Base-by-base conservation (phyloP, 1,284 basidiomycete species). In the Erythrobasidium hasegawianum region DNA sequence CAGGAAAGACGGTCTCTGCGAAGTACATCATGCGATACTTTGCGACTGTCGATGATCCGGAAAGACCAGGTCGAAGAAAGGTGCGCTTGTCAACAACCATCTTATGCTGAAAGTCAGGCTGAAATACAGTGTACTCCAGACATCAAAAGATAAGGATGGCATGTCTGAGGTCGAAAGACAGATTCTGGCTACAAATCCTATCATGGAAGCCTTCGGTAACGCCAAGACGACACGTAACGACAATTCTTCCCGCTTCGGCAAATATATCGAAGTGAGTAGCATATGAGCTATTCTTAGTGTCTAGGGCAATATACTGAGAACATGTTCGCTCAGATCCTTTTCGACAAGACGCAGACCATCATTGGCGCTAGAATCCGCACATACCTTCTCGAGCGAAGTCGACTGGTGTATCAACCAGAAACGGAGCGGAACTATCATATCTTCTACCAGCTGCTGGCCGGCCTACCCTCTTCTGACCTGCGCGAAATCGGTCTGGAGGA, bases 11-110 rank as follows among this genome's bases (percentile, higher is more conserved):
- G 0, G 96, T 98, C 79, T 97, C 94, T 49, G 90, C 96, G 60
- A 99, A 99, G 81, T 96, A 94, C 81, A 98, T 98, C 77, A 94
- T 99, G 86, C 87, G 96, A 68, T 99, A 98, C 80, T 88, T 99
- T 75, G 96, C 96, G 13, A 97, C 95, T 0, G 92, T 98, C 56
- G 94, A 97, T 72, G 92, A 94, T 60, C 91, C 72, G 78, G 85
- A 78, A 74, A 82, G 72, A 52, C 79, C 77, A 16, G 70, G 73
- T 43, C 74, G 81, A 80, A 74, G 78, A 81, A 87, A 79, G 78
- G 82, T 73, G 16, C 86, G 81, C 77, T 27, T 5, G 43, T 14
- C 7, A 47, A n/a, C 84, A 58, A 40, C 84, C 16, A 79, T 83
- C n/a, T n/a, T 50, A 86, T 86, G 8, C 76, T 88, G 59, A 87